These are phyloP conservation scores for Plenodomus biglobosus DNA, from an alignment of 2,329 filamentous ascomycete species.

Conservation along the genomic window DNA sequence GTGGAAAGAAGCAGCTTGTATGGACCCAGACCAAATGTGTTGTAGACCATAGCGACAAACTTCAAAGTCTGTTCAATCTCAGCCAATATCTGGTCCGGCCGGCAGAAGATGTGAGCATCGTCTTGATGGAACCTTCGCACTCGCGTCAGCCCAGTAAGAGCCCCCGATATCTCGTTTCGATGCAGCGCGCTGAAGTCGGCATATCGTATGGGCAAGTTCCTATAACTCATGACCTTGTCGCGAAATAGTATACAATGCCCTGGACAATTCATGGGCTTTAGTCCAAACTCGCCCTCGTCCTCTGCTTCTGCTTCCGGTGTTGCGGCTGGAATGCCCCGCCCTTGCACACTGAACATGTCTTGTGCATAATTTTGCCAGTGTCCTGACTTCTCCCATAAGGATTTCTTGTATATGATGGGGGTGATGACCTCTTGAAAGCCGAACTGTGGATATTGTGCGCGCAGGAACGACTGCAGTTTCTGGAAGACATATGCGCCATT, in stretches of 20 bases:
- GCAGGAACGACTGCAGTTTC: conserved; percentile 76
- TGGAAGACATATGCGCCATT: conserved; percentile 83
- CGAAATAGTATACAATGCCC: conserved; percentile 85
- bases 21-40: conserved; percentile 67
- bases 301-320: conserved; percentile 50
- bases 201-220: conserved; percentile 79
- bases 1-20: conserved; percentile 80
- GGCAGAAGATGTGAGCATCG: conserved; percentile 88
- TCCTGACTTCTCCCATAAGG: conserved; percentile 81
- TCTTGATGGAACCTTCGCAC: conserved; percentile 89
- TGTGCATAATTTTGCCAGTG: conserved; percentile 89
- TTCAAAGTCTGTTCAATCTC: conserved; percentile 74
- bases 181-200: conserved; percentile 88
- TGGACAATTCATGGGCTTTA: conserved; percentile 94
- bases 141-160: conserved; percentile 77
- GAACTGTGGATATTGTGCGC: conserved; percentile 80
- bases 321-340: conserved; percentile 52
- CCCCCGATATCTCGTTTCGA: conserved; percentile 80
- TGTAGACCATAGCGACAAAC: conserved; percentile 73
- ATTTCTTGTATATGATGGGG: conserved; percentile 87
- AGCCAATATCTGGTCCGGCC: conserved; percentile 70
- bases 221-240: conserved; percentile 71
- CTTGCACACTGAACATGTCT: conserved; percentile 84
- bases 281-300: conserved; percentile 72
- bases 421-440: conserved; percentile 88